phyloP scores from a whole-genome alignment of 2,329 filamentous ascomycete species.

The Penicillium palitans region DNA sequence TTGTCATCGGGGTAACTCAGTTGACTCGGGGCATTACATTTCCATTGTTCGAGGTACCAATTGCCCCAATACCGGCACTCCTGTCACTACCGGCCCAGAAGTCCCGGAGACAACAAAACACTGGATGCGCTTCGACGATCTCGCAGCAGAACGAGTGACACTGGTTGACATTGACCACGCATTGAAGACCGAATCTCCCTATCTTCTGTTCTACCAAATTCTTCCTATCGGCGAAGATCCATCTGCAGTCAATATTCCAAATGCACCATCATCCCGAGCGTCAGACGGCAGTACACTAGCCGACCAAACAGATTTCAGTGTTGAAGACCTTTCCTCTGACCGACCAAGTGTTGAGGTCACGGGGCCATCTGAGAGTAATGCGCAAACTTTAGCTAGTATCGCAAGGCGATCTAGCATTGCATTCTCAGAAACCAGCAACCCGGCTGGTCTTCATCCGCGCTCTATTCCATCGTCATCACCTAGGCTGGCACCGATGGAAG shows the following conservation, averaged over 20 bases:
- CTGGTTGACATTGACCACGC: slow-evolving; percentile 76
- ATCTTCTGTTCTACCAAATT: slow-evolving; percentile 93
- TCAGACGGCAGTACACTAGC: slow-evolving; percentile 25
- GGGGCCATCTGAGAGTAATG: slow-evolving; percentile 26
- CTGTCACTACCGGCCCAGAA: slow-evolving; percentile 29
- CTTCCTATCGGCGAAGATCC: slow-evolving; percentile 75
- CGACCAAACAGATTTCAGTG: slow-evolving; percentile 3
- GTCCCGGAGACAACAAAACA: slow-evolving; percentile 66
- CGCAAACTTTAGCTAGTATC: slow-evolving; percentile 17
- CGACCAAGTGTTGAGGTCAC: slow-evolving; percentile 44
- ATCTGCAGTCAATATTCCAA: slow-evolving; percentile 35
- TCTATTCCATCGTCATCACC: slow-evolving; percentile 29
- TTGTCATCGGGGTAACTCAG: slow-evolving; percentile 82
- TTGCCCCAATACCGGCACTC: slow-evolving; percentile 34
- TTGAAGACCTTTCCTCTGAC: slow-evolving; percentile 28
- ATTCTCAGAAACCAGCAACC: slow-evolving; percentile 27
- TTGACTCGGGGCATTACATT: slow-evolving; percentile 90
- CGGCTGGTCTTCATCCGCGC: slow-evolving; percentile 19
- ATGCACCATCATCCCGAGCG: slow-evolving; percentile 33
- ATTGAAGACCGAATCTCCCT: slow-evolving; percentile 84
- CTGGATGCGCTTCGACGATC: slow-evolving; percentile 92
- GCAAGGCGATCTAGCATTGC: slow-evolving; percentile 31
- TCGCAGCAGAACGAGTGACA: slow-evolving; percentile 69
- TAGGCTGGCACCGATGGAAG: slow-evolving; percentile 29
- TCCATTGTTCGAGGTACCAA: slow-evolving; percentile 74